phyloP scores from a whole-genome alignment of 148 eudicot genomes.

The Vaccinium vitisidaea region DNA sequence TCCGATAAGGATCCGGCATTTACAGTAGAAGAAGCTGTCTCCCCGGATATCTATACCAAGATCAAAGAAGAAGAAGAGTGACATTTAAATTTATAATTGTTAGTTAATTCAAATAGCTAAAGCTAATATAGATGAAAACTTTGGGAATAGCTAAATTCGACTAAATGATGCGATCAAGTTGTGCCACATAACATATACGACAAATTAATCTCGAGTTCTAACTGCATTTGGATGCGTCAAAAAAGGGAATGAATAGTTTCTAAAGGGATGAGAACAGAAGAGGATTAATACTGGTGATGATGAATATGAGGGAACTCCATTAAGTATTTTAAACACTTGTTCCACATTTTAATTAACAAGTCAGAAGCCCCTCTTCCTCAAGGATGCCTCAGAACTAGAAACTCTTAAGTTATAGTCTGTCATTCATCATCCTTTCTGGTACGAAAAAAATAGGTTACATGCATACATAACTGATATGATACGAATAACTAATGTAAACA shows the following conservation, averaged over 20 bases:
- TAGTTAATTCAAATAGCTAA: background rate
- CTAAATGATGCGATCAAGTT: background rate
- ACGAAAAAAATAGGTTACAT: no score
- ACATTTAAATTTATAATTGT: background rate
- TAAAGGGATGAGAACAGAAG: background rate
- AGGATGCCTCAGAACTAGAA: background rate
- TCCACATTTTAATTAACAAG: background rate
- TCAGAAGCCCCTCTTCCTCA: background rate
- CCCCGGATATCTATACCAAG: slow-evolving; percentile 67
- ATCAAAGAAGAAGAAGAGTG: background rate
- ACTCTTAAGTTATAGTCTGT: background rate
- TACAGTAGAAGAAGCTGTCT: slow-evolving; percentile 72
- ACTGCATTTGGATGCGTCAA: background rate
- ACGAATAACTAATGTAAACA: no score
- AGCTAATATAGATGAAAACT: background rate
- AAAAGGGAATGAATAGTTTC: background rate
- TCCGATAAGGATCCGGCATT: slow-evolving; percentile 70
- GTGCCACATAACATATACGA: background rate
- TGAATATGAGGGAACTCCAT: background rate
- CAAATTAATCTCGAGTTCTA: background rate
- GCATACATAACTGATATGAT: no score
- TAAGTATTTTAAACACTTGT: background rate
- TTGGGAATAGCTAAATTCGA: background rate
- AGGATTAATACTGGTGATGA: background rate
- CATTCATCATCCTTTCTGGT: no score